Evolutionary conservation across 352 stramenopile species (phyloP), one percentile per base, ranked within the genome.

Genomic region (Pythium myriotylum): DNA sequence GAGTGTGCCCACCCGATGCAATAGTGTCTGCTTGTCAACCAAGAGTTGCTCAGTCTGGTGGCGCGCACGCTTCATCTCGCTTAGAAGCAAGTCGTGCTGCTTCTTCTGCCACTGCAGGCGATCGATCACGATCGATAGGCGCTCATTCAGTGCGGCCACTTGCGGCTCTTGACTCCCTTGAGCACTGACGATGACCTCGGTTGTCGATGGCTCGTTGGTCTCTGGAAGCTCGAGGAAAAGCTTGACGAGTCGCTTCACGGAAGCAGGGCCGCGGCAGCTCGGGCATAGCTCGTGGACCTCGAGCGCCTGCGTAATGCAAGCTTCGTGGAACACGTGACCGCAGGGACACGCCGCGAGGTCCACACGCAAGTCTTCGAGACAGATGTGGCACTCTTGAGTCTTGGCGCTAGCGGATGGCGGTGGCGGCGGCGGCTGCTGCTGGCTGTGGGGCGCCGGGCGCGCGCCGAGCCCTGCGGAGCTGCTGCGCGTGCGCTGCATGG

Each of bases 301-400:
- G 23, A 94, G 68, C 50, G 82, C 82, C 68, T 94, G 81, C n/a
- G 78, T 65, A 52, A 91, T 84, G 67, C 84, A 94, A 10, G 62
- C 42, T 27, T 85, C 65, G 58, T 94, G 84, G 63, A 79, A 92
- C 43, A 94, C 79, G 41, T 94, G 84, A 45, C 84, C 82, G 45
- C 84, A 94, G 8, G 77, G 81, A 29, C 70, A 79, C 37, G 79
- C 79, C 40, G 61, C 70, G 32, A 94, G 71, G 23, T 91, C 74
- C 4, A 68, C 59, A 4, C 77, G 82, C 33, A 94, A 67, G 53
- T 94, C 83, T 43, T 94, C 83, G 19, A 94, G 75, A 33, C 84
- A 94, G 57, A 94, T 94, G 57, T 92, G 84, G 68, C 84, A 94
- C 51, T 91, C 82, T 59, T 89, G 81, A 52, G 59, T 68, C 52